Percentiles rank a stretch among this genome's conserved stretches.
Evolutionary conservation across 768 basidiomycete genomes (phyloP).

Genomic region (Sarcodon sp.): DNA sequence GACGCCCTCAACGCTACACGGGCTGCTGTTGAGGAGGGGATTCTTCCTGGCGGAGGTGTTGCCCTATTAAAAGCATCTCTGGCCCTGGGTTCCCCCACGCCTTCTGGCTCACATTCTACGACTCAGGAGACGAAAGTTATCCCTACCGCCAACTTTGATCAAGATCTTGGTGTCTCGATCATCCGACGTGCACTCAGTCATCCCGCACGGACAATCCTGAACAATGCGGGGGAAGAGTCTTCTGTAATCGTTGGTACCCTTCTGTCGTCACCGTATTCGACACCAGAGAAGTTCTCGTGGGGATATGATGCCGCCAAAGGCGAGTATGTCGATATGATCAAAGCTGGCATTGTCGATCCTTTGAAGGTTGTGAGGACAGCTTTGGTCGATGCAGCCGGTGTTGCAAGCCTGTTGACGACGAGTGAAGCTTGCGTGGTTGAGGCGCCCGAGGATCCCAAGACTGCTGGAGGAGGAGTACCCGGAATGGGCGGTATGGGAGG

Average conservation of each 20-base stretch:
- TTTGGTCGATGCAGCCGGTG: slow-evolving; percentile 83
- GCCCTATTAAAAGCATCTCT: slow-evolving; percentile 82
- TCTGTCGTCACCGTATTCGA: slow-evolving; percentile 44
- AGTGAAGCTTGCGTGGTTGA: slow-evolving; percentile 91
- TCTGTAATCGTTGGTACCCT: slow-evolving; percentile 88
- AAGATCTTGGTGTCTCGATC: slow-evolving; percentile 90
- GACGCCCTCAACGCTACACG: slow-evolving; percentile 97
- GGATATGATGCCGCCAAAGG: slow-evolving; percentile 90
- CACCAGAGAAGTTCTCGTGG: slow-evolving; percentile 67
- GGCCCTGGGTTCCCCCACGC: slow-evolving; percentile 38
- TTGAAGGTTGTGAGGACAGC: slow-evolving; percentile 93
- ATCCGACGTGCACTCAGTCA: slow-evolving; percentile 76
- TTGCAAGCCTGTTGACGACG: slow-evolving; percentile 88
- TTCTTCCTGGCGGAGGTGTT: slow-evolving; percentile 92
- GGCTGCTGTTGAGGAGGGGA: slow-evolving; percentile 97
- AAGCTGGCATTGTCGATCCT: slow-evolving; percentile 89
- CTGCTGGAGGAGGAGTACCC: slow-evolving; percentile 21
- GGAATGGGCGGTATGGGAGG: slow-evolving; percentile 53
- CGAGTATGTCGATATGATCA: slow-evolving; percentile 92
- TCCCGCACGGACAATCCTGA: slow-evolving; percentile 80
- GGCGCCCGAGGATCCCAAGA: slow-evolving; percentile 66
- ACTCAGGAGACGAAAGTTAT: slow-evolving; percentile 40
- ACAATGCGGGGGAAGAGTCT: slow-evolving; percentile 91
- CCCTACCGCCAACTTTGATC: slow-evolving; percentile 86
- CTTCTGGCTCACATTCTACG: slow-evolving; percentile 9